phyloP scores from a whole-genome alignment of 192 early-diverging fungal genomes.

The Phlyctochytrium planicorne region DNA sequence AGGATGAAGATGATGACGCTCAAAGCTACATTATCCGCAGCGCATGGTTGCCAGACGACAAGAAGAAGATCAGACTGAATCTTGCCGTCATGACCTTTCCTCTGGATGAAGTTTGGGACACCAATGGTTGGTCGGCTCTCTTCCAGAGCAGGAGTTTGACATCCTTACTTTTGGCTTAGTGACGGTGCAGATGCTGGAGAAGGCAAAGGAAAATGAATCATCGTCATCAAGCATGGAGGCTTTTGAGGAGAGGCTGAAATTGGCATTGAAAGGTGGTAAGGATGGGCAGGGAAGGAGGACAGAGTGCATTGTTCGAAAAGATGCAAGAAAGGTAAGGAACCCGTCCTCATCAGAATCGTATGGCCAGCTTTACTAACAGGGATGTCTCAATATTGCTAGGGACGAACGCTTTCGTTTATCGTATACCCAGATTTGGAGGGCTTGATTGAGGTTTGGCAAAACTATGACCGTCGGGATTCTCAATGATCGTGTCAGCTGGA shows the following conservation, averaged over 20 bases:
- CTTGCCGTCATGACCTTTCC: not conserved
- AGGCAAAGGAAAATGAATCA: not conserved
- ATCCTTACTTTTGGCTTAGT: not conserved
- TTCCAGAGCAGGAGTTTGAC: not conserved
- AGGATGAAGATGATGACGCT: not conserved
- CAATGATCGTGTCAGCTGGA: too few species aligned
- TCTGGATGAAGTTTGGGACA: not conserved
- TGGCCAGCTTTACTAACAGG: too few species aligned
- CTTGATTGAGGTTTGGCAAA: not conserved
- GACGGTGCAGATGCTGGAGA: not conserved
- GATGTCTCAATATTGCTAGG: too few species aligned
- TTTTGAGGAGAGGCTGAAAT: not conserved
- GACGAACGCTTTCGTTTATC: not conserved
- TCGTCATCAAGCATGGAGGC: not conserved
- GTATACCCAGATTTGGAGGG: not conserved
- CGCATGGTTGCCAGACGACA: not conserved
- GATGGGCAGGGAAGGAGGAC: not conserved
- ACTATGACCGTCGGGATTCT: too few species aligned
- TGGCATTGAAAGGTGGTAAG: not conserved
- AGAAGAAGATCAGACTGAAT: not conserved
- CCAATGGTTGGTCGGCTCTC: not conserved
- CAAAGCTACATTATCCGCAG: not conserved
- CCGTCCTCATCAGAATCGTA: too few species aligned
- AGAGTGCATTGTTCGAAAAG: not conserved
- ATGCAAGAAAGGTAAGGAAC: not conserved